These are phyloP conservation scores for Mucor irregularis DNA, from an alignment of 371 early-diverging fungal species.

Conservation along the genomic window DNA sequence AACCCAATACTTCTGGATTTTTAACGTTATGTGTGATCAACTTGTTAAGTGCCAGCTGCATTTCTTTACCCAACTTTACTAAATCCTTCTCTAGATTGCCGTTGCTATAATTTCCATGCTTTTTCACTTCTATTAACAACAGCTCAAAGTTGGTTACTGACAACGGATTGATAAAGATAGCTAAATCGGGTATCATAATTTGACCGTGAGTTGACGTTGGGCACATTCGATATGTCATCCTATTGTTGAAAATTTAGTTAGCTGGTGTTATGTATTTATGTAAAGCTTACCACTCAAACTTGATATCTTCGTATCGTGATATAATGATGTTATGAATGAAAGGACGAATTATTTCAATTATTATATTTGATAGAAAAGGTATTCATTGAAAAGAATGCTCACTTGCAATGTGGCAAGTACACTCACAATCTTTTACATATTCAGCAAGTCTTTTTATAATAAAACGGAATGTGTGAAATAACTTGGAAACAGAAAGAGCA, in stretches of 20 bases:
- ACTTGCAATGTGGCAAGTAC: too few species aligned
- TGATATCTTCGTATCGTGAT: background rate
- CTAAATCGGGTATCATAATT: constrained; percentile 17
- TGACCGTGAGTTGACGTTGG: background rate
- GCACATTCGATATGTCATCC: constrained; percentile 7
- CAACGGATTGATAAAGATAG: background rate
- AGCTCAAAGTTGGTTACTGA: constrained; percentile 16
- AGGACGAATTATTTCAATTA: too few species aligned
- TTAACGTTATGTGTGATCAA: constrained; percentile 12
- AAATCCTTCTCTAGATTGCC: constrained; percentile 9
- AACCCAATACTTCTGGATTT: constrained; percentile 11
- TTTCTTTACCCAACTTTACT: constrained; percentile 18
- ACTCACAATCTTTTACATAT: too few species aligned
- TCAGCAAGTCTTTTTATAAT: too few species aligned
- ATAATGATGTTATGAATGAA: too few species aligned
- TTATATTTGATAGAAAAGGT: too few species aligned
- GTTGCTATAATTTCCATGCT: constrained; percentile 14
- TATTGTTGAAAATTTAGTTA: background rate
- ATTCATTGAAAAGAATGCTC: too few species aligned
- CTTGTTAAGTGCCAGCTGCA: constrained; percentile 15
- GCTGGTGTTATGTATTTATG: background rate
- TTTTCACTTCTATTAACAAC: constrained; percentile 19
- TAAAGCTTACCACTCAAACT: constrained; percentile 6
- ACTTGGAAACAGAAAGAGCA: too few species aligned
- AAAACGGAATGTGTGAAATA: too few species aligned